A percentile compares a stretch with the other conserved stretches of the same genome.
phyloP scores from a whole-genome alignment of 192 early-diverging fungal species.

The Umbelopsis isabellina region DNA sequence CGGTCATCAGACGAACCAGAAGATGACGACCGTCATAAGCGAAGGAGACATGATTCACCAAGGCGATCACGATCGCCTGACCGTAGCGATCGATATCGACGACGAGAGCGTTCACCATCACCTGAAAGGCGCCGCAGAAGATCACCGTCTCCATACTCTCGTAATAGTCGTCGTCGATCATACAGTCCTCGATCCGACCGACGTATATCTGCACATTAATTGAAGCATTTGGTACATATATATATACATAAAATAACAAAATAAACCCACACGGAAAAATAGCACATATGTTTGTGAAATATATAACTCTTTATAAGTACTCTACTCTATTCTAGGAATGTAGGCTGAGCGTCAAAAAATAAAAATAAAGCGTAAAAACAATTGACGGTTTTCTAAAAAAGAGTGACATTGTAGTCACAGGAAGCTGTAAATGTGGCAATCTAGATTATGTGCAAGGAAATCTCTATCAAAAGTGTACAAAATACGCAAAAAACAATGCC shows the following conservation, averaged over 20 bases:
- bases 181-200: slow-evolving; percentile 2
- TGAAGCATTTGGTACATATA: neutral
- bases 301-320: slow-evolving; percentile 8
- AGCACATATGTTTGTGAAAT: neutral
- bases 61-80: slow-evolving; percentile 5
- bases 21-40: slow-evolving; percentile 4
- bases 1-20: neutral
- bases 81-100: slow-evolving; percentile 6
- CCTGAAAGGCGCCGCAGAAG: neutral
- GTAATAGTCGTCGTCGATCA: neutral
- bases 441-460: slow-evolving; percentile 24
- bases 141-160: slow-evolving; percentile 1
- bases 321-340: slow-evolving; percentile 3
- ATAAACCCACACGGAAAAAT: neutral
- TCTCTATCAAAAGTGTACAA: slow-evolving; percentile 21
- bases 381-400: neutral
- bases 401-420: neutral
- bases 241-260: neutral
- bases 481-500: neutral
- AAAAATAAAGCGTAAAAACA: neutral
- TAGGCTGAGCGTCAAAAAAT: neutral
- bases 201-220: slow-evolving; percentile 15
- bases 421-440: slow-evolving; percentile 9
- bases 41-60: neutral
- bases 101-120: slow-evolving; percentile 10